Evolutionary conservation across 2,329 filamentous ascomycete species (phyloP).

Genomic region (Ascosphaera acerosa): DNA sequence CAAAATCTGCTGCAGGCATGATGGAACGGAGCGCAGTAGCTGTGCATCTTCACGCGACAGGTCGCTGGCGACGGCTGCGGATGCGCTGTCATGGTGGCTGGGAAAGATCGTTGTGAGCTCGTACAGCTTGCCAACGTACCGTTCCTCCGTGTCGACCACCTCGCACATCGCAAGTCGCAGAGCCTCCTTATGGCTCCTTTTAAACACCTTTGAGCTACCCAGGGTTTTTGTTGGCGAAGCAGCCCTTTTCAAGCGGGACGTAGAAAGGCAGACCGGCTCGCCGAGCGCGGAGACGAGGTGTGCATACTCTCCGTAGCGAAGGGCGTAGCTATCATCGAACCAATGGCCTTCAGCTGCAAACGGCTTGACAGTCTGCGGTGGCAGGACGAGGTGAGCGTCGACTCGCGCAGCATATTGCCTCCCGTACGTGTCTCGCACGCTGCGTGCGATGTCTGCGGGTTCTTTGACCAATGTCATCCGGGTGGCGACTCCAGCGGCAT

Average conservation of each 20-base stretch:
- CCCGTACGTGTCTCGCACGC: constrained; percentile 49
- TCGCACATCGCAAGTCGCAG: constrained; percentile 75
- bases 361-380: constrained; percentile 38
- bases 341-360: constrained; percentile 33
- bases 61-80: constrained; percentile 31
- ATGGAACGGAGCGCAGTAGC: constrained; percentile 54
- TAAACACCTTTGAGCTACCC: constrained; percentile 53
- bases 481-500: constrained; percentile 74
- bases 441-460: constrained; percentile 42
- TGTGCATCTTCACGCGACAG: constrained; percentile 47
- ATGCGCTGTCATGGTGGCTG: constrained; percentile 50
- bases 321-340: constrained; percentile 36
- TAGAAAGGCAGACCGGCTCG: constrained; percentile 65
- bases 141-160: constrained; percentile 75
- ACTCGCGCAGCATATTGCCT: constrained; percentile 64
- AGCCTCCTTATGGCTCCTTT: constrained; percentile 57
- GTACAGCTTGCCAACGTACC: constrained; percentile 71
- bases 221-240: constrained; percentile 66
- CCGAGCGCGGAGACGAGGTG: constrained; percentile 56
- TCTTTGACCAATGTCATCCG: constrained; percentile 65
- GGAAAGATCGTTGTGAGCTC: constrained; percentile 57
- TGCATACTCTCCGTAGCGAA: constrained; percentile 52
- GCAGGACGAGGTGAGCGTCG: constrained; percentile 69
- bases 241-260: constrained; percentile 56
- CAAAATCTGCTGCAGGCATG: constrained; percentile 54